Base-by-base conservation (phyloP, 164 flowering plant species). In the Aristolochia contorta region DNA sequence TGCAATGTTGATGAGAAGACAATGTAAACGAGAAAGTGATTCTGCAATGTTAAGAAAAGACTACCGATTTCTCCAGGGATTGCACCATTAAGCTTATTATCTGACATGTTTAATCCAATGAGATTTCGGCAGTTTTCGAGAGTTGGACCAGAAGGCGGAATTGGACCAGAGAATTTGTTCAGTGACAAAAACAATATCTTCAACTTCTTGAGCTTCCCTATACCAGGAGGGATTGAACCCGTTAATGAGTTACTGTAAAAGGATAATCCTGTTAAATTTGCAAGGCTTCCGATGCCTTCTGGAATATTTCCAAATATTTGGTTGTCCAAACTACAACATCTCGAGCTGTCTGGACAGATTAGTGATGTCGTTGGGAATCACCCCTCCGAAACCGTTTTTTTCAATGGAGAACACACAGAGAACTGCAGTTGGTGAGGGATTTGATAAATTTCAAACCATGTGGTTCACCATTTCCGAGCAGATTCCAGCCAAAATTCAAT, bases 31-130 rank as follows among this genome's bases (percentile, higher is more conserved):
- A n/a, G n/a, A n/a, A n/a, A n/a, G n/a, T n/a, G n/a, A n/a, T n/a
- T n/a, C n/a, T n/a, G n/a, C n/a, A n/a, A n/a, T n/a, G n/a, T n/a
- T n/a, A n/a, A n/a, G n/a, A n/a, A 52, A 1, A 79, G 61, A 16
- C 21, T 64, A 30, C 75, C 37, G 22, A 78, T 32, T 47, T 78
- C 79, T 20, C 21, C 54, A 0, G 87, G 87, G 6, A 64, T 64
- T 13, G 53, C 18, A 12, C 67, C 67, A 27, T 4, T 47, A 5
- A 64, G 24, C 15, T 47, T 56, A 30, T 64, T 64, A 30, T 47
- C 20, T 12, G 60, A 56, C 20, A 64, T 16, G 22, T 56, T 48
- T 19, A 64, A 49, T 0, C n/a, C 30, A 7, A 12, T 2, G 16
- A 64, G 54, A n/a, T 24, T 25, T 18, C 5, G n/a, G 43, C 47